Conservation (phyloP, 805 yeast genomes). For the Candida insectorum region DNA sequence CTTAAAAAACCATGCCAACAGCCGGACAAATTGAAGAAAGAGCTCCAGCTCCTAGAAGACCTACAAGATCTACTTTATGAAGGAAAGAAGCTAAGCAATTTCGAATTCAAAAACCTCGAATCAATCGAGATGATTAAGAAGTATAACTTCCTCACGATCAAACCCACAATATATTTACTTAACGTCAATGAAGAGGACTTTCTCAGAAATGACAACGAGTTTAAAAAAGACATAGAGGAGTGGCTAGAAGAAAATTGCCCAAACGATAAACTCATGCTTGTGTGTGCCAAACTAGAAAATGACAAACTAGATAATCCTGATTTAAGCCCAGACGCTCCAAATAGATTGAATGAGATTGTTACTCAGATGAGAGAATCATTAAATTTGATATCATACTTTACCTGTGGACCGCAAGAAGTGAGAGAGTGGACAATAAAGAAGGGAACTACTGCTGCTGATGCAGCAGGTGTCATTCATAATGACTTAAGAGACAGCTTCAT, state of each 20-base stretch:
- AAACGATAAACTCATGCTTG: slow-evolving; percentile 38
- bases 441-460: slow-evolving; percentile 79
- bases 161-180: slow-evolving; percentile 77
- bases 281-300: slow-evolving; percentile 50
- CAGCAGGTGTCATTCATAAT: slow-evolving; percentile 87
- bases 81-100: slow-evolving; percentile 59
- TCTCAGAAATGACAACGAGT: slow-evolving; percentile 48
- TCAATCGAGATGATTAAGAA: slow-evolving; percentile 68
- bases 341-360: slow-evolving; percentile 64
- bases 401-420: slow-evolving; percentile 83
- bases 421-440: slow-evolving; percentile 84
- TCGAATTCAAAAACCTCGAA: slow-evolving; percentile 52
- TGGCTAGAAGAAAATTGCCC: slow-evolving; percentile 74
- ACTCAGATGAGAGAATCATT: slow-evolving; percentile 63
- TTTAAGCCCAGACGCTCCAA: slow-evolving; percentile 22
- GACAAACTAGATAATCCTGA: slow-evolving; percentile 23
- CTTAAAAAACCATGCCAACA: slow-evolving; percentile 28
- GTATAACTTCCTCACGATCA: slow-evolving; percentile 76
- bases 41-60: slow-evolving; percentile 28
- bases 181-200: slow-evolving; percentile 75
- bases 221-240: slow-evolving; percentile 45
- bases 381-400: slow-evolving; percentile 76
- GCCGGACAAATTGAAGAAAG: slow-evolving; percentile 21
- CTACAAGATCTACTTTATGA: slow-evolving; percentile 34
- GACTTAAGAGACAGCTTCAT: slow-evolving; percentile 81